These are phyloP conservation scores for Mrakiaceae sp. DNA, from an alignment of 1,284 basidiomycete genomes.

Conservation along the genomic window DNA sequence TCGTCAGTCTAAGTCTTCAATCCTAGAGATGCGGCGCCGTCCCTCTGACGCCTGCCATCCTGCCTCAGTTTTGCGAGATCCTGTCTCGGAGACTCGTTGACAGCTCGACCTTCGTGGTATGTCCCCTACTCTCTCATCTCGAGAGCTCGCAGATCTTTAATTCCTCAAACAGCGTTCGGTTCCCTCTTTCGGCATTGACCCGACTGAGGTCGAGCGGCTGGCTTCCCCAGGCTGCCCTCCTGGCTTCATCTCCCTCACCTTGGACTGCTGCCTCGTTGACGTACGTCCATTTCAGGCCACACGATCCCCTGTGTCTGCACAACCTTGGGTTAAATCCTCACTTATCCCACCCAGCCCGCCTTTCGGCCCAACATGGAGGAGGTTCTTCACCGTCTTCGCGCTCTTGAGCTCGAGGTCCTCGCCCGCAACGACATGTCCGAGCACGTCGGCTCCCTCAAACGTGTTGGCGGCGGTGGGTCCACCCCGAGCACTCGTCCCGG, in stretches of 20 bases:
- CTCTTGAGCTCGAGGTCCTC: constrained; percentile 70
- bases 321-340: background rate
- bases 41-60: background rate
- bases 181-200: constrained; percentile 67
- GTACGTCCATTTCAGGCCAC: background rate
- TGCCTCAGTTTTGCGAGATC: constrained; percentile 69
- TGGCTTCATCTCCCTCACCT: constrained; percentile 60
- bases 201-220: constrained; percentile 55
- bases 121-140: constrained; percentile 6
- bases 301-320: too few relatives aligned
- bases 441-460: constrained; percentile 72
- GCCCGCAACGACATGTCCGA: constrained; percentile 50
- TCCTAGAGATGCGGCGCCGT: background rate
- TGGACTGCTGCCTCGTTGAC: constrained; percentile 65
- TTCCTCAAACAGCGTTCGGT: constrained; percentile 43
- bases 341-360: constrained; percentile 33
- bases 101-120: constrained; percentile 51
- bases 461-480: constrained; percentile 40
- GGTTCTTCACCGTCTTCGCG: constrained; percentile 60
- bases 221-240: constrained; percentile 68
- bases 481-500: constrained; percentile 31
- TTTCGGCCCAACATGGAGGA: constrained; percentile 63
- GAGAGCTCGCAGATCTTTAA: background rate
- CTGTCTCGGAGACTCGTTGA: constrained; percentile 73
- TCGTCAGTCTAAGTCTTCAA: constrained; percentile 32